Evolutionary conservation across 352 stramenopile species (phyloP).

Genomic region (Phytophthora lateralis): DNA sequence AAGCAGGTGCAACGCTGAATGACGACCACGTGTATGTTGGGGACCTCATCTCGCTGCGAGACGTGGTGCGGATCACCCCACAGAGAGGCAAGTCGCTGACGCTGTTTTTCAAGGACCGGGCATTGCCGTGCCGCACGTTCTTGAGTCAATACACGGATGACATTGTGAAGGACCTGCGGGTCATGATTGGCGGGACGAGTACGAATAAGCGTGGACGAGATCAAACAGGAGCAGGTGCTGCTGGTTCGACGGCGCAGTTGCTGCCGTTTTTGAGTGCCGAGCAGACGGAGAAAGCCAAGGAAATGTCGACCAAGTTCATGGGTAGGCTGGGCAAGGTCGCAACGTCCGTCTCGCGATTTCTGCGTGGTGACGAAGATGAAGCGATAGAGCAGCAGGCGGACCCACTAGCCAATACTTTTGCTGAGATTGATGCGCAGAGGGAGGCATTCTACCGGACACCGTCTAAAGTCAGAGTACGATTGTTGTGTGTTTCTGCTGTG

Average conservation of each 20-base stretch:
- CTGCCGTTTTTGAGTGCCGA: constrained; percentile 71
- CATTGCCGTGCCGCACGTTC: constrained; percentile 69
- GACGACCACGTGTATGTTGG: constrained; percentile 64
- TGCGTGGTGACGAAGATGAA: constrained; percentile 71
- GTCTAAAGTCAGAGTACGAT: constrained; percentile 61
- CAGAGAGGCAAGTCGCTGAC: constrained; percentile 79
- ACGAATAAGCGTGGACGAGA: constrained; percentile 48
- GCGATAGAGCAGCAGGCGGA: constrained; percentile 37
- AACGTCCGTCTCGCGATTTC: constrained; percentile 63
- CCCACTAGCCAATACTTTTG: constrained; percentile 47
- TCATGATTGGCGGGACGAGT: constrained; percentile 57
- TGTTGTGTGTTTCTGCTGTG: constrained; percentile 3
- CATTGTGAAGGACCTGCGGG: constrained; percentile 66
- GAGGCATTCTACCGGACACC: constrained; percentile 72
- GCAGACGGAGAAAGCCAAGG: constrained; percentile 78
- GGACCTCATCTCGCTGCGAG: constrained; percentile 66
- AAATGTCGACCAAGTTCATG: constrained; percentile 85
- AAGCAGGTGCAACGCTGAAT: constrained; percentile 18
- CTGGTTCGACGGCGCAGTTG: constrained; percentile 47
- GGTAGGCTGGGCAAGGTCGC: constrained; percentile 71
- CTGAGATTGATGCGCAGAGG: constrained; percentile 62
- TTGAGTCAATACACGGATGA: constrained; percentile 72
- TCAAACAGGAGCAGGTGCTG: constrained; percentile 19
- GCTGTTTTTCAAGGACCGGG: constrained; percentile 78
- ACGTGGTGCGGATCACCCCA: constrained; percentile 78